These are phyloP conservation scores for Skeletonema menzelii DNA, from an alignment of 108 stramenopile species.

Conservation along the genomic window DNA sequence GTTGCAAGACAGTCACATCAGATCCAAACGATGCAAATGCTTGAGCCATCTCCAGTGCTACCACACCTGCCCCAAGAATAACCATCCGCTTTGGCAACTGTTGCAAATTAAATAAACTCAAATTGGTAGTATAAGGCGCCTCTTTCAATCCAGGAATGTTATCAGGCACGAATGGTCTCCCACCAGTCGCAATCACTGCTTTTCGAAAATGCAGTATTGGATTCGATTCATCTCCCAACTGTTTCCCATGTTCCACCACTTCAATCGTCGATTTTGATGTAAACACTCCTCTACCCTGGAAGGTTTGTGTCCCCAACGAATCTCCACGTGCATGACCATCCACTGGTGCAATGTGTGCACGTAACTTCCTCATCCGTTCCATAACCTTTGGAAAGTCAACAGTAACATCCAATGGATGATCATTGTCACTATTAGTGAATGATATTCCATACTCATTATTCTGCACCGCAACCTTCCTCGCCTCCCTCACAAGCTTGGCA, in stretches of 20 bases:
- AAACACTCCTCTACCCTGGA: slow-evolving; percentile 72
- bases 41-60: slow-evolving; percentile 98
- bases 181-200: slow-evolving; percentile 94
- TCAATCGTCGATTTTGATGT: slow-evolving; percentile 68
- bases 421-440: slow-evolving; percentile 3
- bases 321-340: slow-evolving; percentile 83
- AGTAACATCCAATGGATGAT: slow-evolving; percentile 51
- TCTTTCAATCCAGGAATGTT: slow-evolving; percentile 70
- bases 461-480: slow-evolving; percentile 43
- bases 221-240: slow-evolving; percentile 30
- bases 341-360: slow-evolving; percentile 76
- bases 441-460: slow-evolving; percentile 78
- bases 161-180: slow-evolving; percentile 68
- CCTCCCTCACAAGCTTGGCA: slow-evolving; percentile 69
- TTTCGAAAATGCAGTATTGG: slow-evolving; percentile 69
- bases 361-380: slow-evolving; percentile 64
- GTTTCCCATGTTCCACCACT: slow-evolving; percentile 54
- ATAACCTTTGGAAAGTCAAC: slow-evolving; percentile 89
- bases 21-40: slow-evolving; percentile 90
- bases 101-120: slow-evolving; percentile 88
- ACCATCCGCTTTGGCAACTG: slow-evolving; percentile 88
- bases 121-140: slow-evolving; percentile 91
- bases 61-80: slow-evolving; percentile 92
- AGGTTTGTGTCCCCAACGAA: slow-evolving; percentile 68
- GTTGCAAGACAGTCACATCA: slow-evolving; percentile 80